Evolutionary conservation across 2,329 filamentous ascomycete genomes (phyloP), one percentile per base, ranked within the genome.

Genomic region (Elsinoe arachidis): DNA sequence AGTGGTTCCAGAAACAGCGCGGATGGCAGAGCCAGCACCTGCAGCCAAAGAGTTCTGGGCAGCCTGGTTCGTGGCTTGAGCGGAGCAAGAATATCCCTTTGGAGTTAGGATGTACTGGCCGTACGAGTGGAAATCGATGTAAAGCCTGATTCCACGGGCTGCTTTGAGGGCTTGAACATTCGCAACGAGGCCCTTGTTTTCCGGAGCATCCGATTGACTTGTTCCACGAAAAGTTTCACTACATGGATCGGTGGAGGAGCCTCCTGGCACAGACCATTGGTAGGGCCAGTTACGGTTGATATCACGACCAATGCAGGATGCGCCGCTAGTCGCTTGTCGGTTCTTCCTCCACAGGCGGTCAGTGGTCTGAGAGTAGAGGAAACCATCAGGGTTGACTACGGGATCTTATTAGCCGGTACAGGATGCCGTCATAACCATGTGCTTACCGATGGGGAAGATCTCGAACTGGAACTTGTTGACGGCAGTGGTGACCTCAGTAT

Each of bases 121-220:
- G 69, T 84, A 87, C 0, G 80, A 77, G 70, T 87, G 84, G 66
- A 80, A 81, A 69, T 87, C 84, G 61, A 86, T 79, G 69, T 80
- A 87, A 2, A 84, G 73, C 63, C 80, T 78, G 39, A 86, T 71
- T 1, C 80, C 79, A 60, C 79, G 74, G 14, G 67, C 67, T 1
- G 66, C 65, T 2, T 73, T 70, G 21, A 83, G 64, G 38, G 68
- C 64, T 49, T 73, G 71, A 17, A 80, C 70, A 46, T 78, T 76
- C 4, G 73, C 71, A 30, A 74, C 73, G 7, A 86, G 70, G 0
- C 70, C 76, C 59, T 72, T 70, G 61, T 73, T 80, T 68, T 83
- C 81, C 3, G 78, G 74, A 0, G 76, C 73, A 54, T 79, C 75
- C 11, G 74, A 74, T 11, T 54, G 46, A 14, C 56, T 49, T 11